Percentiles rank a stretch among this genome's conserved stretches.
Evolutionary conservation across 495 filamentous ascomycete species (phyloP).

Genomic region (Podospora bellae-mahoneyi): DNA sequence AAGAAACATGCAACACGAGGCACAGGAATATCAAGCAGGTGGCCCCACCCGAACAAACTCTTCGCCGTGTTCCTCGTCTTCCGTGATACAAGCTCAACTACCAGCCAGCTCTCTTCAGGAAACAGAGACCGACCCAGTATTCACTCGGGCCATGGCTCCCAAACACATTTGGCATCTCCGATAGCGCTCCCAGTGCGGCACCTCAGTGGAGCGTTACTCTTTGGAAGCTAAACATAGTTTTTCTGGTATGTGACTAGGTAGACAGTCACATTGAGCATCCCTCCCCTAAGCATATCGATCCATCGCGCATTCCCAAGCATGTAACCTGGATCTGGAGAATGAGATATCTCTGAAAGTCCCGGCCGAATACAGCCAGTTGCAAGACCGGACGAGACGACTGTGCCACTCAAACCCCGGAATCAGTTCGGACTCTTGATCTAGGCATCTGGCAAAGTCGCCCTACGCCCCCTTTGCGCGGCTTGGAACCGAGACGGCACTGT

Average conservation of each 20-base stretch:
- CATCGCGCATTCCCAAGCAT: conserved; percentile 3
- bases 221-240: background rate
- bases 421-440: conserved; percentile 1
- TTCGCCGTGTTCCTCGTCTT: background rate
- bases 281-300: background rate
- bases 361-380: background rate
- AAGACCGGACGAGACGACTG: background rate
- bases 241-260: background rate
- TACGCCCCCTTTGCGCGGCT: background rate
- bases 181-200: background rate
- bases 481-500: conserved; percentile 6
- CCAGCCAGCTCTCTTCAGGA: background rate
- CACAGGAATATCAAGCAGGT: background rate
- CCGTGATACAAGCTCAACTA: background rate
- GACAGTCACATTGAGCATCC: background rate
- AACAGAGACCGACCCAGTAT: background rate
- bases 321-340: background rate
- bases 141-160: background rate
- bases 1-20: background rate
- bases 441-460: background rate
- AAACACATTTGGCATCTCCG: background rate
- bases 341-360: background rate
- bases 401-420: background rate
- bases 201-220: background rate
- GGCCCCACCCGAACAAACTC: background rate